These are phyloP conservation scores for Berkeleyomyces basicola DNA, from an alignment of 2,329 filamentous ascomycete species.

Conservation along the genomic window DNA sequence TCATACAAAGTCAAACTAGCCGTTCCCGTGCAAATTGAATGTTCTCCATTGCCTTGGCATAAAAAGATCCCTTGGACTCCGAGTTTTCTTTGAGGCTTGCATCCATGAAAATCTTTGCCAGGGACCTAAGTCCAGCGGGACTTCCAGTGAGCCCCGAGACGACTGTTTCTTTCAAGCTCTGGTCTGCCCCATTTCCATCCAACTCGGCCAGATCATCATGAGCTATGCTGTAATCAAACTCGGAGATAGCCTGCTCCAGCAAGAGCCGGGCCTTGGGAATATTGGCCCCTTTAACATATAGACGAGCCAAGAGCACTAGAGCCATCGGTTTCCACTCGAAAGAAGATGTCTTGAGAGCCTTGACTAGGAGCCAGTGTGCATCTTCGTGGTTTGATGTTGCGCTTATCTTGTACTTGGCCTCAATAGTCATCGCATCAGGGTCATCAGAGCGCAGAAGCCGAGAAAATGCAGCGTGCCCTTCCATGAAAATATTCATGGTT, in stretches of 20 bases:
- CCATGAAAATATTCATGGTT: constrained; percentile 3
- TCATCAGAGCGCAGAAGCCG: constrained; percentile 16
- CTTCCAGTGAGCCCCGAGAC: background rate
- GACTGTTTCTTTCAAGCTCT: background rate
- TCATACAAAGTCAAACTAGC: background rate
- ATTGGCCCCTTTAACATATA: background rate
- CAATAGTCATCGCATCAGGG: constrained; percentile 22
- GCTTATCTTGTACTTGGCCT: constrained; percentile 16
- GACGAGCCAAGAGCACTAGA: background rate
- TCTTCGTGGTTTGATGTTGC: background rate
- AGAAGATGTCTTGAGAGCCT: background rate
- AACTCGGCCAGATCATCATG: background rate
- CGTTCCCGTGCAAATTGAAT: background rate
- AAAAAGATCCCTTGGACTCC: background rate
- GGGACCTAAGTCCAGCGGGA: background rate
- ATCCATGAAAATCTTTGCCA: background rate
- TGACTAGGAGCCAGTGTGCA: constrained; percentile 7
- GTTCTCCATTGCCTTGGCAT: background rate
- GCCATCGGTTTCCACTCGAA: constrained; percentile 14
- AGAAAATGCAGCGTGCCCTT: background rate
- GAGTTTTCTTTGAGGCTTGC: background rate
- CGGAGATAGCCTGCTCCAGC: background rate
- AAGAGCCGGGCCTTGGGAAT: background rate
- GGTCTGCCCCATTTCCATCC: background rate
- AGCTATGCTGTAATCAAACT: constrained; percentile 5